Conservation (phyloP, 2,329 filamentous ascomycete genomes). For the Talaromyces sp. region DNA sequence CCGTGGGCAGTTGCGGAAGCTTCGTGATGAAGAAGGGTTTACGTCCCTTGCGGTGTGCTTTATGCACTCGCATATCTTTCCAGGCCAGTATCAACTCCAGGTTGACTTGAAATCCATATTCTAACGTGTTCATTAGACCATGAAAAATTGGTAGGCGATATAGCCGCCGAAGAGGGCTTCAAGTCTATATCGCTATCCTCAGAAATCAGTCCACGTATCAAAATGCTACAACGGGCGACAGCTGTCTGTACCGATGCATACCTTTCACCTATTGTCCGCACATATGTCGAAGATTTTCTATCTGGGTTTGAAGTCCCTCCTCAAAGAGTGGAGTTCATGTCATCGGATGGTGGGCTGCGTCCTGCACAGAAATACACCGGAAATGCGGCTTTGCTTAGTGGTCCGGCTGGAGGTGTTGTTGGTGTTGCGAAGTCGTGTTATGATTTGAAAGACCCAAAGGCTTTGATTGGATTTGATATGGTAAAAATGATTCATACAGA, state of each 20-base stretch:
- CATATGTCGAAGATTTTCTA: constrained; percentile 16
- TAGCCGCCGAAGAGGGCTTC: constrained; percentile 51
- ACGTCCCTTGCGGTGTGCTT: not conserved
- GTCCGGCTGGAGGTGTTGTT: constrained; percentile 84
- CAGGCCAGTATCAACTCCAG: not conserved
- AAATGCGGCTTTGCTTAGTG: constrained; percentile 77
- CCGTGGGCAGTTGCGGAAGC: not conserved
- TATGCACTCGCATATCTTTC: not conserved
- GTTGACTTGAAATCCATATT: not conserved
- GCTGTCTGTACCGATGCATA: constrained; percentile 76
- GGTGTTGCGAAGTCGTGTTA: constrained; percentile 73
- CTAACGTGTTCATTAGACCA: not conserved
- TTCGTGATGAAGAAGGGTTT: not conserved
- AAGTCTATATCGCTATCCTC: constrained; percentile 66
- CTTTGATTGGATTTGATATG: constrained; percentile 85
- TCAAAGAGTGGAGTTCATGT: constrained; percentile 57
- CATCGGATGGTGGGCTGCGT: constrained; percentile 67
- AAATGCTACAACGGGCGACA: constrained; percentile 68
- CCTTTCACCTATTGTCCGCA: constrained; percentile 68
- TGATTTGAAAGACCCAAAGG: constrained; percentile 72
- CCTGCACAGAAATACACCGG: constrained; percentile 64
- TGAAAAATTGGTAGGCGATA: not conserved
- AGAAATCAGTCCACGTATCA: constrained; percentile 80
- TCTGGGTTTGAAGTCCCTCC: constrained; percentile 15
- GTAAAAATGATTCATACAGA: no score